Percentiles rank a stretch among this genome's conserved stretches.
Conservation (phyloP, 2,329 filamentous ascomycete genomes). For the Hymenoscyphus salicellus region DNA sequence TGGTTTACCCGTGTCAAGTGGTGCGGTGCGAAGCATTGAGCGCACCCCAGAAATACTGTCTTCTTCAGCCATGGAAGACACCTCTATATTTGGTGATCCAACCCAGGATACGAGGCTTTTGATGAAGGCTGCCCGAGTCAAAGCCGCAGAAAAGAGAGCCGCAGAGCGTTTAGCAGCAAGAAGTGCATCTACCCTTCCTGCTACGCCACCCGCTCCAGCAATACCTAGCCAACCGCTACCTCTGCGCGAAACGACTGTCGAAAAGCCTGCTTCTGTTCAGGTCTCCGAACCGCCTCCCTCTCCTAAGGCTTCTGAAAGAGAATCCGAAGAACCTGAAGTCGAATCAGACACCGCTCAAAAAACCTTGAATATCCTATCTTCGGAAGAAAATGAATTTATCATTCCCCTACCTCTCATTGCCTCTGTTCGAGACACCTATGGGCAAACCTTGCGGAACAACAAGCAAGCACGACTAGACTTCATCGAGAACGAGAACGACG, state of each 20-base stretch:
- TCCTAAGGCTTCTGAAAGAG: conserved; percentile 11
- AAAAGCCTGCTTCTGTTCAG: conserved; percentile 1
- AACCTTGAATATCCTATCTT: conserved; percentile 18
- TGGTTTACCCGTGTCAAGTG: not conserved
- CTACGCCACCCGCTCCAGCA: conserved; percentile 14
- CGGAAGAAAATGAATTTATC: conserved; percentile 44
- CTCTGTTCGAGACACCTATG: conserved; percentile 51
- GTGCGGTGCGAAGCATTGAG: not conserved
- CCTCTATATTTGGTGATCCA: not conserved
- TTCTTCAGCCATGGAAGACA: conserved; percentile 8
- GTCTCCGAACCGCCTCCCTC: conserved; percentile 9
- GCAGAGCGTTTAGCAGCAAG: conserved; percentile 17
- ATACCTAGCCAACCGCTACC: conserved; percentile 12
- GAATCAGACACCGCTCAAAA: conserved; percentile 1
- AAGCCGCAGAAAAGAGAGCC: conserved; percentile 7
- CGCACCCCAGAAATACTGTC: not conserved
- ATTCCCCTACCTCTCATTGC: conserved; percentile 58
- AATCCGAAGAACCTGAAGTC: conserved; percentile 10
- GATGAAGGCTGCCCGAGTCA: conserved; percentile 11
- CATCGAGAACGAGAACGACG: conserved; percentile 43
- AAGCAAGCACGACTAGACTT: conserved; percentile 47
- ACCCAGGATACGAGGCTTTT: conserved; percentile 5
- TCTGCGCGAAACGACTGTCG: conserved; percentile 12
- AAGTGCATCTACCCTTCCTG: conserved; percentile 16
- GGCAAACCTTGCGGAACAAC: conserved; percentile 46